Evolutionary conservation across 179 eudicot species (phyloP).

Genomic region (Actinidia chinensis): DNA sequence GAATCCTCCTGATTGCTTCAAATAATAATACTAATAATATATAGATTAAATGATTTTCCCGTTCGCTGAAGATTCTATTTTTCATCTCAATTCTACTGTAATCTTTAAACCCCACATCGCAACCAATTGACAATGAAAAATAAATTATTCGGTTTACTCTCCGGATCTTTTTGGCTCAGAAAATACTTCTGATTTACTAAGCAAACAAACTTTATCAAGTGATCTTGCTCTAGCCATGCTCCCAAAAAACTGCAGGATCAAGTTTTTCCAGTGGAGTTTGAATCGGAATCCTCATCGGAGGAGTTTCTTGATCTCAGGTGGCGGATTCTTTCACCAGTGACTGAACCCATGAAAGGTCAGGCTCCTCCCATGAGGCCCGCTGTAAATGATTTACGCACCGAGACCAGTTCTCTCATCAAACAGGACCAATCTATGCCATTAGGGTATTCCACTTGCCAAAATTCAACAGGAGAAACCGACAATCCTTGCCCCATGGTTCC

Average conservation of each 20-base stretch:
- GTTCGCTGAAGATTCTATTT: slow-evolving; percentile 18
- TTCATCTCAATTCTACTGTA: slow-evolving; percentile 23
- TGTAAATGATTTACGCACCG: slow-evolving; percentile 32
- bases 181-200: slow-evolving; percentile 17
- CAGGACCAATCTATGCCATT: slow-evolving; percentile 54
- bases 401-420: slow-evolving; percentile 38
- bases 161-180: slow-evolving; percentile 9
- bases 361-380: slow-evolving; percentile 43
- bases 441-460: slow-evolving; percentile 53
- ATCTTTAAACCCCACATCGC: background rate
- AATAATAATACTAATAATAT: slow-evolving; percentile 21
- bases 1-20: slow-evolving; percentile 22
- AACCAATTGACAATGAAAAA: background rate
- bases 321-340: slow-evolving; percentile 57
- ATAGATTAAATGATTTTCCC: slow-evolving; percentile 12
- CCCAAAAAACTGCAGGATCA: slow-evolving; percentile 48
- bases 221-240: slow-evolving; percentile 62
- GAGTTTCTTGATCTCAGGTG: slow-evolving; percentile 33
- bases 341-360: slow-evolving; percentile 56
- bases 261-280: slow-evolving; percentile 32
- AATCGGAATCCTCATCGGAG: slow-evolving; percentile 30
- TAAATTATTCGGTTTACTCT: background rate
- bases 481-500: slow-evolving; percentile 24
- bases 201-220: slow-evolving; percentile 47
- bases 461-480: slow-evolving; percentile 41